Evolutionary conservation across 345 rosid genomes (phyloP), one percentile per base, ranked within the genome.

Genomic region (Dovyalis caffra): DNA sequence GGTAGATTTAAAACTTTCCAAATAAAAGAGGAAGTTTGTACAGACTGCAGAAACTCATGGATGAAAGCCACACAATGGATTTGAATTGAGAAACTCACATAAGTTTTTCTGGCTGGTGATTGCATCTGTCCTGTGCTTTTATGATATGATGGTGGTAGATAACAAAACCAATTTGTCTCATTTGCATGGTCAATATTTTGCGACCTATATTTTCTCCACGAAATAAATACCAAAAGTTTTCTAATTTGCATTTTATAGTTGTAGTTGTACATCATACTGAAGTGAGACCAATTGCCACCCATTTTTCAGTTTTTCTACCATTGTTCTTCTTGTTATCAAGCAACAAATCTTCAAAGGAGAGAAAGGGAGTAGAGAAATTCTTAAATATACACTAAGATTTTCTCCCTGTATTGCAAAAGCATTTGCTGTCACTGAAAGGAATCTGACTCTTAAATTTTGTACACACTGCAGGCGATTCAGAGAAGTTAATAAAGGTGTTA

Each of bases 401-500:
- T n/a, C 21, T 25, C 58, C 58, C 25, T 53, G 58, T 2, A 21
- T 21, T 53, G 58, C 34, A 32, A 57, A 68, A 68, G 33, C 2
- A 31, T 68, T 45, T 65, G 16, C 38, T 70, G 10, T 15, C 31
- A 7, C 31, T 10, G 29, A 11, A 61, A n/a, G 37, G 43, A 70
- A 65, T 78, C 76, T 80, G 74, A 79, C 3, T 73, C 35, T 10
- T 58, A 35, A 34, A 34, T 71, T 49, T 45, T 56, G 38, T 78
- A 51, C 53, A 65, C 65, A 20, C 66, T 84, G 76, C 91, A 95
- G 99, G 99, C 82, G 99, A 95, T 77, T 95, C 98, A 12, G 98
- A 95, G 83, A 95, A 93, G 89, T 82, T 93, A 81, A 81, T 95
- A 31, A 95, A 88, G 87, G 98, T 93, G 45, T 85, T 95, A 66